Evolutionary conservation across 2,329 filamentous ascomycete genomes (phyloP), one percentile per base, ranked within the genome.

Genomic region (Fusarium xylarioides): DNA sequence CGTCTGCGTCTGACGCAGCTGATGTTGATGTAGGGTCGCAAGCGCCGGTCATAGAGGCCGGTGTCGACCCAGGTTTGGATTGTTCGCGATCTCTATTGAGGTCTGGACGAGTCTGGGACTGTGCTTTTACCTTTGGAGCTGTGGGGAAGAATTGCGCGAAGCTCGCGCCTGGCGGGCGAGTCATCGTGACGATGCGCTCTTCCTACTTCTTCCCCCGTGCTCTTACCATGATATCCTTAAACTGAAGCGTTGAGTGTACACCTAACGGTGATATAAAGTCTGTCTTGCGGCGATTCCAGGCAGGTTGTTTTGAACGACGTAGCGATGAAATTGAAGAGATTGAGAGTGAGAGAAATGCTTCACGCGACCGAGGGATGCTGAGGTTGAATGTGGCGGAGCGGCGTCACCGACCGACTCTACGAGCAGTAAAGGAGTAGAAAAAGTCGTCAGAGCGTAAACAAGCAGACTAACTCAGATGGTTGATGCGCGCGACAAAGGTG

Each of bases 101-200:
- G 58, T 81, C 81, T 71, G 74, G 75, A 46, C 76, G 76, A 70
- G 63, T 73, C 74, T 81, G 82, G 73, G 79, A 78, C 78, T 83
- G 82, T 58, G 82, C 83, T 81, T 84, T 90, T 85, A 87, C 86
- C 81, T 87, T 91, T 76, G 93, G 92, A 80, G 92, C 93, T 81
- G 92, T 90, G 77, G 92, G 93, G 83, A 95, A 95, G 88, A 94
- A 96, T 85, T 95, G 91, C 85, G 92, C 93, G 88, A 95, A 95
- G 85, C 91, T 91, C 86, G 92, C 91, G 83, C 87, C 86, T 79
- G 91, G 88, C 82, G 91, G 90, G 86, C 93, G 93, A 90, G 93
- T 93, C 92, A 93, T 93, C 85, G 85, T 91, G 87, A 83, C 80
- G 81, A 82, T 83, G 81, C 80, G 82, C 82, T 82, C 83, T 82